These are phyloP conservation scores for Boletellus deceptivus DNA, from an alignment of 1,284 basidiomycete species.

Conservation along the genomic window DNA sequence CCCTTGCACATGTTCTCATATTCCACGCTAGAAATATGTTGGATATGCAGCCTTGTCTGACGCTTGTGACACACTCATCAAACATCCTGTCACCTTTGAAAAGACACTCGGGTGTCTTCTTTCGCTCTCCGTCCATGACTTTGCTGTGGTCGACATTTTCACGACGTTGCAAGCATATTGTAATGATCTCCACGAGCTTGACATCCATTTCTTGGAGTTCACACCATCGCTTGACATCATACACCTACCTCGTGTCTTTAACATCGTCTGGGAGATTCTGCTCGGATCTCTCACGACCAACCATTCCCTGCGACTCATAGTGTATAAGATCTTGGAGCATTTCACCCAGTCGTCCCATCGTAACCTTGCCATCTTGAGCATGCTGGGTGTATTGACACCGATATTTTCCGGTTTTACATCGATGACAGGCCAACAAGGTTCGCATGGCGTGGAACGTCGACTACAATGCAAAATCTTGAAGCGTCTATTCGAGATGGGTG, in stretches of 20 bases:
- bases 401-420: conserved; percentile 45
- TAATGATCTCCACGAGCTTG: conserved; percentile 38
- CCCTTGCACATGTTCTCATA: background rate
- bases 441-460: conserved; percentile 41
- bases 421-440: conserved; percentile 3
- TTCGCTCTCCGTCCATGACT: conserved; percentile 61
- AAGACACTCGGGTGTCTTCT: conserved; percentile 62
- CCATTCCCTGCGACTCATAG: conserved; percentile 43
- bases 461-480: conserved; percentile 60
- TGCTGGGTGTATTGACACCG: conserved; percentile 50
- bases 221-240: conserved; percentile 42
- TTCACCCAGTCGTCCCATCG: conserved; percentile 58
- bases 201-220: conserved; percentile 37
- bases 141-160: conserved; percentile 54
- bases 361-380: conserved; percentile 65
- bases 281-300: conserved; percentile 31
- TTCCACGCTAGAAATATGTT: conserved; percentile 50
- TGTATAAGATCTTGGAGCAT: conserved; percentile 62
- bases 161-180: conserved; percentile 38
- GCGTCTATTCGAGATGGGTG: conserved; percentile 67
- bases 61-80: conserved; percentile 51
- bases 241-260: conserved; percentile 53
- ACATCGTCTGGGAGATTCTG: conserved; percentile 51
- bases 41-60: conserved; percentile 62
- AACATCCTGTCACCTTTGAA: conserved; percentile 46